phyloP scores from a whole-genome alignment of 1,139 yeast species.

The Scheffersomyces stambukii region DNA sequence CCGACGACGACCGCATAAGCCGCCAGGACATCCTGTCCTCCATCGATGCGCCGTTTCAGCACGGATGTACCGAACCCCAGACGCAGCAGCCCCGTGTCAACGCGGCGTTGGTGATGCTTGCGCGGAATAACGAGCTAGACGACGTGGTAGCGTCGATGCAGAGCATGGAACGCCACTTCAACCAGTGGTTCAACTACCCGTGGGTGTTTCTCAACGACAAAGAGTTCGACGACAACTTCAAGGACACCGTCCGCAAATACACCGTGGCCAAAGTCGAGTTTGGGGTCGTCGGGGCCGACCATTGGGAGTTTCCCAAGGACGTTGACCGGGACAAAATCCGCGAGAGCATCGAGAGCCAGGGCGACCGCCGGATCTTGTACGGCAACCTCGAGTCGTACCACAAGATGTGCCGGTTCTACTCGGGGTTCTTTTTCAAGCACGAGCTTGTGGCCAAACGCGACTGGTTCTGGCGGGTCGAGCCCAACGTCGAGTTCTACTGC shows the following conservation, averaged over 20 bases:
- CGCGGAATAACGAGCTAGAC: slow-evolving; percentile 68
- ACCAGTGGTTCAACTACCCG: slow-evolving; percentile 87
- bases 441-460: slow-evolving; percentile 62
- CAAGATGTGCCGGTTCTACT: slow-evolving; percentile 65
- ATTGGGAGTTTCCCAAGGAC: slow-evolving; percentile 57
- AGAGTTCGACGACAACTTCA: slow-evolving; percentile 63
- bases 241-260: slow-evolving; percentile 39
- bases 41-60: slow-evolving; percentile 41
- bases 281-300: slow-evolving; percentile 58
- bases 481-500: slow-evolving; percentile 83
- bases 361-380: slow-evolving; percentile 76
- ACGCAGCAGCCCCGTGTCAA: slow-evolving; percentile 42
- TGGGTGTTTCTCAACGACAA: slow-evolving; percentile 84
- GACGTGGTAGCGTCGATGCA: slow-evolving; percentile 68
- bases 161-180: slow-evolving; percentile 78
- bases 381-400: slow-evolving; percentile 79
- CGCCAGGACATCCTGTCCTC: slow-evolving; percentile 23
- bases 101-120: slow-evolving; percentile 81
- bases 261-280: slow-evolving; percentile 62
- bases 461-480: slow-evolving; percentile 96
- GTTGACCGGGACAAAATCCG: slow-evolving; percentile 31
- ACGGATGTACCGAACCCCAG: slow-evolving; percentile 49
- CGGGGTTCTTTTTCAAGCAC: slow-evolving; percentile 76
- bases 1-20: slow-evolving; percentile 9
- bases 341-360: slow-evolving; percentile 65